phyloP scores from a whole-genome alignment of 306 rosid species.

The Corylus heterophylla region DNA sequence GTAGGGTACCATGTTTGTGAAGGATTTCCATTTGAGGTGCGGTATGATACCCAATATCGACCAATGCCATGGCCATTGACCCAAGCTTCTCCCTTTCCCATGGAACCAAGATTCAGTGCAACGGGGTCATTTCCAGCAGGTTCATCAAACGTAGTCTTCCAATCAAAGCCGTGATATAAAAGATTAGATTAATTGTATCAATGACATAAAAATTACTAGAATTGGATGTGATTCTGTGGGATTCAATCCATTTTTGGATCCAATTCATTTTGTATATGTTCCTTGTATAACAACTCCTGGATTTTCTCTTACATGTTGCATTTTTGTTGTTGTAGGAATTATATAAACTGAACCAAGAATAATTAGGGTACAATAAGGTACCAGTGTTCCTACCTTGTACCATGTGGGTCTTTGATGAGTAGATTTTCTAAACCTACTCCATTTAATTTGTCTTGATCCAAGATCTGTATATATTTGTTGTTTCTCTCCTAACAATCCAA shows the following conservation, averaged over 20 bases:
- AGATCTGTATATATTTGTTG: slow-evolving; percentile 44
- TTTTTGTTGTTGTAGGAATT: too few relatives aligned
- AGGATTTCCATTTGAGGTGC: slow-evolving; percentile 60
- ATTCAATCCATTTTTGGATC: too few relatives aligned
- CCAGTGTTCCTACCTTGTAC: slow-evolving; percentile 62
- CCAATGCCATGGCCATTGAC: slow-evolving; percentile 82
- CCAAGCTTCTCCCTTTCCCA: slow-evolving; percentile 90
- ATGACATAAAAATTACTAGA: neutral
- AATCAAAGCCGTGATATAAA: slow-evolving; percentile 5
- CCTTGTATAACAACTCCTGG: neutral
- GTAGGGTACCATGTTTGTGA: slow-evolving; percentile 76
- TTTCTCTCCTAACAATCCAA: slow-evolving; percentile 77
- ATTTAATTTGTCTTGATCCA: slow-evolving; percentile 56
- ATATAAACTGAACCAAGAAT: slow-evolving; percentile 2
- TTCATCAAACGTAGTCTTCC: slow-evolving; percentile 69
- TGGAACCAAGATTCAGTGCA: slow-evolving; percentile 71
- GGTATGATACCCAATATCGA: slow-evolving; percentile 84
- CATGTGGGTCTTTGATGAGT: slow-evolving; percentile 61
- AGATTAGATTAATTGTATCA: neutral
- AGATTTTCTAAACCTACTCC: slow-evolving; percentile 49
- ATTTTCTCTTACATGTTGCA: too few relatives aligned
- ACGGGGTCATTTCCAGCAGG: slow-evolving; percentile 66
- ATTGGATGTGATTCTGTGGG: neutral
- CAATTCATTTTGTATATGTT: neutral
- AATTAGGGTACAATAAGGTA: neutral